Conservation (phyloP, 495 filamentous ascomycete genomes). For the Lophiostoma macrostomum region DNA sequence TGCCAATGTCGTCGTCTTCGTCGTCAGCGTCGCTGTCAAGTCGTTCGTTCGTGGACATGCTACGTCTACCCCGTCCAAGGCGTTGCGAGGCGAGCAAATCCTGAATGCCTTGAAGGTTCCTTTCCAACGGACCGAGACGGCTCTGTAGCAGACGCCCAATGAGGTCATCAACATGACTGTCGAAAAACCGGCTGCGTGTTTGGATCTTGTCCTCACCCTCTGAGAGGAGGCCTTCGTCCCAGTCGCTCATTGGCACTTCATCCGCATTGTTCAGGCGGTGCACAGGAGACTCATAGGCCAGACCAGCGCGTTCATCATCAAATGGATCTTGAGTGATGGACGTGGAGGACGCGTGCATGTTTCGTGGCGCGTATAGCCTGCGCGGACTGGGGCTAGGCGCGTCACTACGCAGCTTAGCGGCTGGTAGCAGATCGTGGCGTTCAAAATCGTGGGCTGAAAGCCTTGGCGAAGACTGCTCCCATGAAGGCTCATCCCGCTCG, state of each 20-base stretch:
- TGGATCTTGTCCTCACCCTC: slow-evolving; percentile 78
- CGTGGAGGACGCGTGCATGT: slow-evolving; percentile 23
- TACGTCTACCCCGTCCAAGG: slow-evolving; percentile 24
- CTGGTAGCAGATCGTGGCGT: slow-evolving; percentile 27
- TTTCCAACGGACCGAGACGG: slow-evolving; percentile 74
- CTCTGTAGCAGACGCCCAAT: slow-evolving; percentile 75
- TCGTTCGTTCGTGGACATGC: slow-evolving; percentile 31
- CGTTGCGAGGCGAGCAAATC: slow-evolving; percentile 37
- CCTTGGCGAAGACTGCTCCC: slow-evolving; percentile 39
- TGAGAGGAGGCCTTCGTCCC: slow-evolving; percentile 82
- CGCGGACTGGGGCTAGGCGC: slow-evolving; percentile 74
- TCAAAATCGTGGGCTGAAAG: slow-evolving; percentile 28
- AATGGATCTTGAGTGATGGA: slow-evolving; percentile 42
- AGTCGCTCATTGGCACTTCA: slow-evolving; percentile 75
- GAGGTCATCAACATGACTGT: slow-evolving; percentile 79
- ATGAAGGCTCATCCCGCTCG: slow-evolving; percentile 46
- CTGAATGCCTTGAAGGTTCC: slow-evolving; percentile 71
- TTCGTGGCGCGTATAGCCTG: slow-evolving; percentile 36
- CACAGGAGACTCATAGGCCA: slow-evolving; percentile 47
- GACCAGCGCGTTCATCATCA: slow-evolving; percentile 46
- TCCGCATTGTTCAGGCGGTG: slow-evolving; percentile 63
- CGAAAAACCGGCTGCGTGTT: slow-evolving; percentile 74
- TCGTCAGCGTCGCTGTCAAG: slow-evolving; percentile 91
- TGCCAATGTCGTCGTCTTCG: slow-evolving; percentile 71
- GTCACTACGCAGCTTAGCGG: slow-evolving; percentile 50